Base-by-base conservation (phyloP, 2,329 filamentous ascomycete species). In the Hymenoscyphus salicellus region DNA sequence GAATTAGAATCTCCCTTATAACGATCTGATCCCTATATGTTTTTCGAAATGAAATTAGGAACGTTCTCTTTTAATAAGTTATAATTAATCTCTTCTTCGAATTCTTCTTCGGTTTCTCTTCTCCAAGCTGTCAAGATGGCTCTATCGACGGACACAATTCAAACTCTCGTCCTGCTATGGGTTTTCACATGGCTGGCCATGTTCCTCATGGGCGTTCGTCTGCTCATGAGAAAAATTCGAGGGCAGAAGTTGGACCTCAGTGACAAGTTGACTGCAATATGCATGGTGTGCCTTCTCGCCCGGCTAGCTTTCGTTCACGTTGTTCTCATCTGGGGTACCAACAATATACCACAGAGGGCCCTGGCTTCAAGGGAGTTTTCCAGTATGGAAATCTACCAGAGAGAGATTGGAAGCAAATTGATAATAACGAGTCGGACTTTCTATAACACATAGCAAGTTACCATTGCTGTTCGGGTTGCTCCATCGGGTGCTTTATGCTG, bases 281-380 rank as follows among this genome's bases (percentile, higher is more conserved):
- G 49, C 23, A 66, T 69, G 55, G 8, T 58, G 5, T 67, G 57
- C 38, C 30, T 66, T 10, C 20, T 65, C 4, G 41, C 62, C 1
- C 55, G 67, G 36, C 64, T 49, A 33, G 58, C 56, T 56, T 58
- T 78, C 17, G 73, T 77, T 32, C 73, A 77, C 59, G 73, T 78
- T 20, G 75, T 77, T 56, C 63, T 77, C 49, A 71, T 74, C 38
- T 78, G 76, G 76, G 76, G 76, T 38, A 78, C 74, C 5, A 76
- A 74, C 69, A 78, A 77, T 62, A 72, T 78, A 59, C 61, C 75
- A 5, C 33, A 57, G 8, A 63, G 62, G 11, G 62, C 69, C 46
- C 71, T 74, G 32, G 49, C 66, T 5, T 67, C 60, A 0, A 69
- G 72, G 55, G 36, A 61, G 10, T 78, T 78, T 60, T 74, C 73